Evolutionary conservation across 2,329 filamentous ascomycete species (phyloP), one percentile per base, ranked within the genome.

Genomic region (Aspergillus quadrilineatus): DNA sequence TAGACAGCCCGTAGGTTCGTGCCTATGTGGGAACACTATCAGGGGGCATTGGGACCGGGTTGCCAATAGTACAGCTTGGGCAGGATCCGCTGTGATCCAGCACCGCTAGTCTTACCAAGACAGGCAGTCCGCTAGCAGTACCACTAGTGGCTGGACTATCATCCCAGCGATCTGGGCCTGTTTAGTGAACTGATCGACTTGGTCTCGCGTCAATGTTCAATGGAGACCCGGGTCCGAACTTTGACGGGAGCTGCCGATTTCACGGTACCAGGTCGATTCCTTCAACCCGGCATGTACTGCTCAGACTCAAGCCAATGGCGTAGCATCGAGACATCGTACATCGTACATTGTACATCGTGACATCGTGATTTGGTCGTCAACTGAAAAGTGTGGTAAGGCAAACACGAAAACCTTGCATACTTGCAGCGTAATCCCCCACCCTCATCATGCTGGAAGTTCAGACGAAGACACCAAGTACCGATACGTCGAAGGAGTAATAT

Each of bases 241-340:
- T 22, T 22, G 22, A 49, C 51, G 52, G 52, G 41, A 43, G 36
- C 45, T 51, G 55, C 51, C 51, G 58, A 60, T 62, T 51, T 49
- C 34, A 14, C 4, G 12, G 42, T 32, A 6, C 6, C 5, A 29
- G 10, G 14, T 41, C 26, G 15, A 48, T 44, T 55, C 30, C 37
- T 30, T 36, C 37, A 43, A 17, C 30, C 12, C 15, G n/a, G 1
- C 36, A 12, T 29, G 43, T 47, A 51, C 51, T 51, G 47, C 39
- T 36, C 42, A 14, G 34, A 37, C 12, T 37, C 32, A 34, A 10
- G 30, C 3, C 30, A 22, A 42, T n/a, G 17, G 32, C 12, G 26
- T 43, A 49, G 9, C 34, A 30, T 12, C 15, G 2, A 37, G 14
- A 14, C 7, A 22, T 22, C 22, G 22, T 22, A 4, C 22, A 22